Base-by-base conservation (phyloP, 2,329 filamentous ascomycete species). In the Endoconidiophora polonica region DNA sequence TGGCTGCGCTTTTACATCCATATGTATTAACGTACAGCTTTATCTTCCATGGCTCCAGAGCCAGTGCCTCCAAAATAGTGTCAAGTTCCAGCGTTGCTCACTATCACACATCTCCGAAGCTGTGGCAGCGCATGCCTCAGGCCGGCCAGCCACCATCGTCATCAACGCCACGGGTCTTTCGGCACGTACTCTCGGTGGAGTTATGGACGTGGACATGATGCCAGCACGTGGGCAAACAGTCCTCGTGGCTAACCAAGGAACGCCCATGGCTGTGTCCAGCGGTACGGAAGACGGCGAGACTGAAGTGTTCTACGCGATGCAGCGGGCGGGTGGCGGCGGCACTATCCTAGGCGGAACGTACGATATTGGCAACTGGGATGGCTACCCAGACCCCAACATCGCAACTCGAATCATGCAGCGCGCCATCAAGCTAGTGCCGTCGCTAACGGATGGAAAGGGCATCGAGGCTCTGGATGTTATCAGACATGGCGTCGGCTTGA, bases 11-110 rank as follows among this genome's bases (percentile, higher is more conserved):
- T 94, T 91, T 63, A 86, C 77, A 5, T 90, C 84, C 1, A 80
- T 94, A 39, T 95, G 88, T 66, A 90, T 95, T 62, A 95, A 96
- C 66, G 85, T 85, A 0, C 77, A 83, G 40, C 66, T 95, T 52
- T 96, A 95, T 65, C 76, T 95, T 2, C 78, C 85, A 3, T 95
- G 84, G 77, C 78, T 96, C 0, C 69, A 84, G 0, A 83, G 84
- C 0, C 81, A 91, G 65, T 93, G 86, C 62, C 71, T 83, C 24
- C 78, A 77, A 57, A 76, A 78, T 51, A 84, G 86, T 24, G 82
- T 84, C 5, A 68, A 77, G 1, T 68, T 90, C 58, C 74, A 76
- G 58, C 75, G 85, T 18, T 76, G 66, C 2, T 62, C 73, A 1
- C 64, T 88, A 44, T 64, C 66, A n/a, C 83, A 95, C 62, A 74